Base-by-base conservation (phyloP, 768 basidiomycete species). In the Daedaleopsis sinensis region DNA sequence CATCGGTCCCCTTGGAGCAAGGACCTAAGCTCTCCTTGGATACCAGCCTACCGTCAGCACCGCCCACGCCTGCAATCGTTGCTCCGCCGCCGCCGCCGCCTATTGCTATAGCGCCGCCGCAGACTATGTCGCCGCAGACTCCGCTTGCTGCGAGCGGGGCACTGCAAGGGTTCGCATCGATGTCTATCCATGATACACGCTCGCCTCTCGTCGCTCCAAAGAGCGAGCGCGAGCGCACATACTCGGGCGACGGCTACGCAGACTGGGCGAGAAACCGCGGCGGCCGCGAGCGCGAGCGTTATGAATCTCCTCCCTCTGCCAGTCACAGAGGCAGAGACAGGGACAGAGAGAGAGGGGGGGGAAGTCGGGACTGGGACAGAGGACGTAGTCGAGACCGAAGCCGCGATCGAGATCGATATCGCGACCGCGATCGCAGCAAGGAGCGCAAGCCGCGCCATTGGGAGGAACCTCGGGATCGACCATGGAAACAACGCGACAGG, bases 191-290 rank as follows among this genome's bases (percentile, higher is more conserved):
- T 18, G 38, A 50, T 5, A 23, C 37, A 13, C 47, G 21, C 19
- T 48, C n/a, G 37, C 57, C 38, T 2, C 38, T 38, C 9, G 21
- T 18, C 11, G 15, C 11, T 1, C 18, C 54, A 24, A 9, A 9
- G 36, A 37, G 36, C 38, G 37, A 38, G 36, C 50, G 35, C 9
- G 57, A 42, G 1, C 48, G 49, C 32, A 42, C 32, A 8, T 13
- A 36, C n/a, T 53, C 51, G n/a, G 11, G 16, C 5, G 57, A 58
- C 32, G 44, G 57, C 53, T 48, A 52, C 39, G 48, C 32, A 23
- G 51, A 58, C 38, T 23, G 50, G 18, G 35, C 23, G 15, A 42
- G 53, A 35, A 39, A 38, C 23, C 44, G 42, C 32, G 49, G 37
- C 21, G 27, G 51, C 16, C 38, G 48, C 15, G 18, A 52, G 58